These are phyloP conservation scores for Blastocystis hominis DNA, from an alignment of 352 stramenopile genomes.

Conservation along the genomic window DNA sequence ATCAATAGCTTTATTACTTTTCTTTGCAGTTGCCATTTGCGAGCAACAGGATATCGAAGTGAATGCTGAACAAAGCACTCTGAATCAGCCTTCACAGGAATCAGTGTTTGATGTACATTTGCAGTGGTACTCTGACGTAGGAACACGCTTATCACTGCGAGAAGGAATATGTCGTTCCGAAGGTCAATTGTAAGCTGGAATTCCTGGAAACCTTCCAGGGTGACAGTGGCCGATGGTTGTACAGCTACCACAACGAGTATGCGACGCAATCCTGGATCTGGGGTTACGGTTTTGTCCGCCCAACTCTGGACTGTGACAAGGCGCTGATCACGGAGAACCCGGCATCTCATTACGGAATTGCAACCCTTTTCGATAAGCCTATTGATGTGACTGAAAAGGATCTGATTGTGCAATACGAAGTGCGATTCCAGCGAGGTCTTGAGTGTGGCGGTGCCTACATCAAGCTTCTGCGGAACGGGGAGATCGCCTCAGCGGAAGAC, in stretches of 20 bases:
- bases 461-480: slow-evolving; percentile 76
- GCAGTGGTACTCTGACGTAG: not conserved
- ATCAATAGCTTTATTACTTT: not conserved
- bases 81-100: not conserved
- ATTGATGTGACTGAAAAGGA: slow-evolving; percentile 63
- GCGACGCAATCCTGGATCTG: not conserved
- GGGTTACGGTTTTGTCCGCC: slow-evolving; percentile 34
- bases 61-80: not conserved
- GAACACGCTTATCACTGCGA: not conserved
- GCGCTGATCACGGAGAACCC: not conserved
- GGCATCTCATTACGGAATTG: not conserved
- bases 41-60: not conserved
- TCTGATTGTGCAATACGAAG: slow-evolving; percentile 84
- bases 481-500: slow-evolving; percentile 56
- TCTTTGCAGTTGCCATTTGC: not conserved
- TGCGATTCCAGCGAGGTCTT: slow-evolving; percentile 79
- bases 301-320: slow-evolving; percentile 39
- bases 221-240: slow-evolving; percentile 20
- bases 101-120: not conserved
- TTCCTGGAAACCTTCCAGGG: slow-evolving; percentile 48
- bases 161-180: not conserved
- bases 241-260: slow-evolving; percentile 25
- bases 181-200: slow-evolving; percentile 4
- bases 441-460: slow-evolving; percentile 82
- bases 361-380: slow-evolving; percentile 11